A percentile compares a stretch with the other conserved stretches of the same genome.
These are phyloP conservation scores for Termitomyces sp. DNA, from an alignment of 768 basidiomycete genomes.

Conservation along the genomic window DNA sequence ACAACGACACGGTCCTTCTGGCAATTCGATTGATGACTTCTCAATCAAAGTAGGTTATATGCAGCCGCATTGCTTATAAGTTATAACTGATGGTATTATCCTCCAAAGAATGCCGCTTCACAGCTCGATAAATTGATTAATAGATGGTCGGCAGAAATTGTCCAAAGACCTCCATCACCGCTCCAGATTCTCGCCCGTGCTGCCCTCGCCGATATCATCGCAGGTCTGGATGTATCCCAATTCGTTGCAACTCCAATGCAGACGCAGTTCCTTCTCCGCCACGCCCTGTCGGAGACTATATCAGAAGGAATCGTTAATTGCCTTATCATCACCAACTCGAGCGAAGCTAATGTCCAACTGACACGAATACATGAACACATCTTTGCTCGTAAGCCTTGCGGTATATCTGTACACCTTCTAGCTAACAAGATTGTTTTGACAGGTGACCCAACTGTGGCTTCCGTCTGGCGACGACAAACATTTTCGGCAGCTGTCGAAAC, in stretches of 20 bases:
- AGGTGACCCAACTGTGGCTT: conserved; percentile 87
- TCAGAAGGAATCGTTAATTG: conserved; percentile 81
- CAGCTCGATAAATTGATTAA: conserved; percentile 81
- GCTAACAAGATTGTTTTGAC: conserved; percentile 5
- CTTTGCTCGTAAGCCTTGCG: conserved; percentile 62
- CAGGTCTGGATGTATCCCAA: conserved; percentile 40
- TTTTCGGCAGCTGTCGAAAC: conserved; percentile 82
- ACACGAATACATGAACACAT: conserved; percentile 87
- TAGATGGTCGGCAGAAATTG: conserved; percentile 79
- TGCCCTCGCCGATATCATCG: conserved; percentile 53
- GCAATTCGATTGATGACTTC: conserved; percentile 78
- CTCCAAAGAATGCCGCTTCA: conserved; percentile 67
- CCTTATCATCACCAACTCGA: conserved; percentile 80
- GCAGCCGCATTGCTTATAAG: neutral
- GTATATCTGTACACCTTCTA: neutral
- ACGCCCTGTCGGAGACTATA: conserved; percentile 73
- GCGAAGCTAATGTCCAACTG: conserved; percentile 79
- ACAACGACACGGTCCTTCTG: conserved; percentile 38
- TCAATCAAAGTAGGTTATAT: conserved; percentile 65
- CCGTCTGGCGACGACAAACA: conserved; percentile 87
- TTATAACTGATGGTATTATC: conserved; percentile 4
- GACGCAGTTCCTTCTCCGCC: conserved; percentile 74
- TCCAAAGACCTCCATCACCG: conserved; percentile 50
- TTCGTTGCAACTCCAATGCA: conserved; percentile 58
- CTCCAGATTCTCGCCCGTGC: conserved; percentile 53